Conservation (phyloP, 2,329 filamentous ascomycete genomes). For the Colletotrichum sp. region DNA sequence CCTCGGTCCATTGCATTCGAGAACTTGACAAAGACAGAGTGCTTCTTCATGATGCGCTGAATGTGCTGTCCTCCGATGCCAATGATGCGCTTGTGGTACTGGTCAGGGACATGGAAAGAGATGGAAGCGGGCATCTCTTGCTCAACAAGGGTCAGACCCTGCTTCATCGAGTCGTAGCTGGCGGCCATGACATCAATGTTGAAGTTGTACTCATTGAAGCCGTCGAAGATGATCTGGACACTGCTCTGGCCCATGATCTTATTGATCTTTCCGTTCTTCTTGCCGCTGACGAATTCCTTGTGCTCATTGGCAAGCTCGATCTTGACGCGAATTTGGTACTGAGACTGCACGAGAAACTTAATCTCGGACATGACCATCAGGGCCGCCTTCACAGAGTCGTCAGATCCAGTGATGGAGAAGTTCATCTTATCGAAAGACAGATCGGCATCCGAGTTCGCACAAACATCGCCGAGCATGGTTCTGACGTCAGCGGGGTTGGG, state of each 20-base stretch:
- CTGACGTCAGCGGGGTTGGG: constrained; percentile 77
- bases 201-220: constrained; percentile 99
- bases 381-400: constrained; percentile 95
- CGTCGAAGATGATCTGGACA: constrained; percentile 98
- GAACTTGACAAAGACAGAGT: constrained; percentile 99
- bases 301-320: constrained; percentile 99
- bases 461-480: constrained; percentile 93
- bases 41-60: constrained; percentile 99
- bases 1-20: constrained; percentile 99
- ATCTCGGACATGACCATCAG: constrained; percentile 92
- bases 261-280: constrained; percentile 99
- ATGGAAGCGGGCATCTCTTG: constrained; percentile 99
- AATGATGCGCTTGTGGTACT: constrained; percentile 99
- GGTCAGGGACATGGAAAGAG: constrained; percentile 97
- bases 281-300: constrained; percentile 98
- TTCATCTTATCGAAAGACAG: constrained; percentile 93
- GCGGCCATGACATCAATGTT: constrained; percentile 96
- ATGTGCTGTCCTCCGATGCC: constrained; percentile 98
- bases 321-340: constrained; percentile 95
- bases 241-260: constrained; percentile 99
- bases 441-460: constrained; percentile 93
- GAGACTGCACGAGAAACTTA: constrained; percentile 83
- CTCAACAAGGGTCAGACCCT: constrained; percentile 89
- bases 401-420: constrained; percentile 93
- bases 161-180: constrained; percentile 93